Evolutionary conservation across 768 basidiomycete genomes (phyloP), one percentile per base, ranked within the genome.

Genomic region (Auriscalpium vulgare): DNA sequence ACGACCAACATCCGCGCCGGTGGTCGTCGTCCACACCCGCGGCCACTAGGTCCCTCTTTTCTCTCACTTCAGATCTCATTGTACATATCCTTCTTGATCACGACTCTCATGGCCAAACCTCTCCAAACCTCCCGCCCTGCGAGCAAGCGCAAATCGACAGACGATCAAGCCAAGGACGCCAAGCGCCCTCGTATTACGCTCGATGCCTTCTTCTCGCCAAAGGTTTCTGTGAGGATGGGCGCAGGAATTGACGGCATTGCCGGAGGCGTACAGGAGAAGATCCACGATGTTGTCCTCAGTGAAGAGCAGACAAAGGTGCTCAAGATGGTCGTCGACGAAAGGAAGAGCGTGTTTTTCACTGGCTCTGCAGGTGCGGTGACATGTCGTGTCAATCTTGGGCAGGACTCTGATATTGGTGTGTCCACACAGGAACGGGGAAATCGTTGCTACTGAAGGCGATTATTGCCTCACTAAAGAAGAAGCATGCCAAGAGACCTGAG

Each of bases 261-360:
- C 2, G 59, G 62, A 4, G 55, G 61, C 10, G 52, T 55, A 9
- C 58, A 61, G n/a, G 55, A 43, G 10, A 56, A 60, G n/a, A 50
- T 55, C n/a, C 63, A 67, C 21, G 58, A 62, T 17, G 76, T 82
- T 2, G 63, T 73, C 7, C 72, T 85, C 46, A 81, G 78, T 56
- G 68, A 72, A 9, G 82, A 85, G 58, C 84, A 86, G 63, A 69
- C 72, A 43, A 66, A 66, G 35, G 78, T 86, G 0, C 61, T 84
- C 47, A 66, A 68, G 40, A 71, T 83, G 67, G 76, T 75, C 3
- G 78, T 85, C 10, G 77, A 83, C 2, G 76, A 80, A 37, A 78
- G 75, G 10, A 77, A 80, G 68, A 83, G 69, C 49, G 74, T 87
- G 14, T 85, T 87, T 69, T 85, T 85, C 64, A 85, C 84, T 8